Conservation (phyloP, 2,329 filamentous ascomycete species). For the Cadophora malorum region DNA sequence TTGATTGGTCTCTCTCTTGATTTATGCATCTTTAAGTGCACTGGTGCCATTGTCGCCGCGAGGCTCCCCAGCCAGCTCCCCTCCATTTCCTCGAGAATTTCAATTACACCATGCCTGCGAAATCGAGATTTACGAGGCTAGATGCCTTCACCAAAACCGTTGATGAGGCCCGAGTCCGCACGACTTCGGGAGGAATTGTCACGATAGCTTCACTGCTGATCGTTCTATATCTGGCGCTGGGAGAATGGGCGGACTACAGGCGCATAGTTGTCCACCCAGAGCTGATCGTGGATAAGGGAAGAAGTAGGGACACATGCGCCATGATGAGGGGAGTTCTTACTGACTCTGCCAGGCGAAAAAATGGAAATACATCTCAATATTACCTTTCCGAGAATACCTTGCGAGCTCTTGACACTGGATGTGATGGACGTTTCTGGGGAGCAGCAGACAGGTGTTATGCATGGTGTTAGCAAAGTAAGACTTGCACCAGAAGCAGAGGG, state of each 20-base stretch:
- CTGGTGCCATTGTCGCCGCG: slow-evolving; percentile 29
- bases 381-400: slow-evolving; percentile 91
- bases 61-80: slow-evolving; percentile 28
- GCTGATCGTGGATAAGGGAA: slow-evolving; percentile 92
- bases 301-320: slow-evolving; percentile 64
- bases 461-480: slow-evolving; percentile 91
- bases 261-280: slow-evolving; percentile 87
- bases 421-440: slow-evolving; percentile 99
- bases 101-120: slow-evolving; percentile 72
- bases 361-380: slow-evolving; percentile 99
- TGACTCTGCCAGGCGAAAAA: slow-evolving; percentile 73
- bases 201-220: slow-evolving; percentile 90
- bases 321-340: not conserved
- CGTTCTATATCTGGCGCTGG: slow-evolving; percentile 87
- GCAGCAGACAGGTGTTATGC: slow-evolving; percentile 91
- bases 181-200: slow-evolving; percentile 92
- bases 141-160: slow-evolving; percentile 99
- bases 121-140: slow-evolving; percentile 93
- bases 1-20: slow-evolving; percentile 25
- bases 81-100: not conserved
- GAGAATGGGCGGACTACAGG: slow-evolving; percentile 95
- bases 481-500: slow-evolving; percentile 76
- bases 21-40: slow-evolving; percentile 40
- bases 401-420: slow-evolving; percentile 93
- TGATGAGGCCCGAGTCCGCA: slow-evolving; percentile 95